phyloP scores from a whole-genome alignment of 345 rosid genomes.

The Gynandropsis gynandra region DNA sequence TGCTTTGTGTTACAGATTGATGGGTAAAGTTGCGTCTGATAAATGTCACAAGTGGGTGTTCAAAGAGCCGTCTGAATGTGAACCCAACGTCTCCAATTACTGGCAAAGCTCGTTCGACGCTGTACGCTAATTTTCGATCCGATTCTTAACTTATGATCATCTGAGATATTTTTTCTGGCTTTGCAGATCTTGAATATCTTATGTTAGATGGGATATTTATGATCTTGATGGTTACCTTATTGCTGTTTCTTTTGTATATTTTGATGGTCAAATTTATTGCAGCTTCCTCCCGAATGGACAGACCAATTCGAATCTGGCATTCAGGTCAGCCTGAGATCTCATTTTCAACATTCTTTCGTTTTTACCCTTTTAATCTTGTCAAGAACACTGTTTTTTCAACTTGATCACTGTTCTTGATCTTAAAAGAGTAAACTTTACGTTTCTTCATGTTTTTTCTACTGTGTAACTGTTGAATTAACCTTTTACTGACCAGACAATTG shows the following conservation, averaged over 20 bases:
- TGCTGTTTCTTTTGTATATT: constrained; percentile 20
- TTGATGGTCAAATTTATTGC: constrained; percentile 36
- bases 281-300: constrained; percentile 98
- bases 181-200: not conserved
- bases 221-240: constrained; percentile 26
- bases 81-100: constrained; percentile 88
- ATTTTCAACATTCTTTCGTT: not conserved
- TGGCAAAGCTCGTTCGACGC: constrained; percentile 99
- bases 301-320: constrained; percentile 99
- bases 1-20: constrained; percentile 54
- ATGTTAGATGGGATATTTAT: constrained; percentile 29
- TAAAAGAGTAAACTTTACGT: not conserved
- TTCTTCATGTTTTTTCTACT: not conserved
- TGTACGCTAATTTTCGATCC: constrained; percentile 38
- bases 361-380: not conserved
- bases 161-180: constrained; percentile 3
- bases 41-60: constrained; percentile 99
- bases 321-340: constrained; percentile 48
- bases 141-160: no score
- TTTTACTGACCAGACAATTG: constrained; percentile 64
- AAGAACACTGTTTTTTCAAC: not conserved
- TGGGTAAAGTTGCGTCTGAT: constrained; percentile 99
- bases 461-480: constrained; percentile 1
- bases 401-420: constrained; percentile 18
- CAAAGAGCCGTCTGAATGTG: constrained; percentile 93